Base-by-base conservation (phyloP, 352 stramenopile genomes). In the Pythium graminicola region DNA sequence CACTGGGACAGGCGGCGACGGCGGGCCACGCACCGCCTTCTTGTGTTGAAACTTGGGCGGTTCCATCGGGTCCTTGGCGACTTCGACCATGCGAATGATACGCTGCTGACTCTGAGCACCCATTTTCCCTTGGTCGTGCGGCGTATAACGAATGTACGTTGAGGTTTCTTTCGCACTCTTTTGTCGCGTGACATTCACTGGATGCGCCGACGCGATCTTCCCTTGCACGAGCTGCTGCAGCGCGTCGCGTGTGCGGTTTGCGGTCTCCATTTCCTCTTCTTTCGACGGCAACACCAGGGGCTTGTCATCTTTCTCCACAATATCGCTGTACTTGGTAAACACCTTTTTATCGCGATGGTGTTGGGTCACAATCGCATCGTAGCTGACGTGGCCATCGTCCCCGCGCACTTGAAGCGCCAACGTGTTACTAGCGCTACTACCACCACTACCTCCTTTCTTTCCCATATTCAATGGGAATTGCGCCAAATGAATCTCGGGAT, bases 21-120 rank as follows among this genome's bases (percentile, higher is more conserved):
- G 56, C 57, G 91, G 68, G 33, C 94, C 75, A 24, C 77, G 73
- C 50, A 97, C 96, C 0, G 97, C 93, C 71, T 99, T 99, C 41
- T 95, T 96, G 68, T 99, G 95, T 71, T 98, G 97, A 67, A 99
- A 98, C 72, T 99, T 99, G 10, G 97, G 96, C 39, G 97, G 97
- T 67, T 99, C 96, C 86, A 99, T 98, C 4, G 97, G 97, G 81
- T 99, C 97, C 50, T 98, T 90, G 49, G 97, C 92, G n/a, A 90
- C 89, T 0, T 98, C 96, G 31, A 99, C 96, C 88, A 99, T 98
- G 64, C 96, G 91, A 62, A 99, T 98, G 55, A 99, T 96, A 36
- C 97, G 87, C 72, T 99, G 91, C 54, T 95, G 70, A 29, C 68
- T 66, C 36, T 71, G 54, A 5, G 61, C 70, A 11, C 67, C 67